Conservation (phyloP, 192 early-diverging fungal species). For the Coemansia sp. region DNA sequence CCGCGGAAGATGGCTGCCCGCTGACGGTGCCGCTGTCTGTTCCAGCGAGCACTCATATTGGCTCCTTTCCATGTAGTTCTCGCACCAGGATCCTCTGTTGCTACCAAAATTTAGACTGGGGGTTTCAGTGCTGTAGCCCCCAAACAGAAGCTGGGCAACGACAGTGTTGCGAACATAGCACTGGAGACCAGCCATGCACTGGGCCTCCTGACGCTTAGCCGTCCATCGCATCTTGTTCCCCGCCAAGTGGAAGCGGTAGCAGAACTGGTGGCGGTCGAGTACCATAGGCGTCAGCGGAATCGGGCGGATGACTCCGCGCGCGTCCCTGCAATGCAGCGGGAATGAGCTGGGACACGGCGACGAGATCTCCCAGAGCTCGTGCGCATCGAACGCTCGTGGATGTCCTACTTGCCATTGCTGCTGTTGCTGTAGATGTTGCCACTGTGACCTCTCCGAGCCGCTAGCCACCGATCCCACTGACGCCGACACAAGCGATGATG, state of each 20-base stretch:
- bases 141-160: constrained; percentile 28
- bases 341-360: constrained; percentile 36
- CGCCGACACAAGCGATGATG: not conserved
- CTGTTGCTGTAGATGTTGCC: not conserved
- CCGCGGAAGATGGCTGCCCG: constrained; percentile 7
- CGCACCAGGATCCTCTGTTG: not conserved
- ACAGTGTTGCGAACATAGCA: constrained; percentile 43
- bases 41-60: not conserved
- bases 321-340: constrained; percentile 51
- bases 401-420: not conserved
- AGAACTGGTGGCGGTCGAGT: constrained; percentile 49
- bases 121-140: not conserved
- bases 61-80: not conserved
- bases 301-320: constrained; percentile 42
- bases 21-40: not conserved
- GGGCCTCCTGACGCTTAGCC: constrained; percentile 10
- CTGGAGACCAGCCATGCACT: constrained; percentile 23
- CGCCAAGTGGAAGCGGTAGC: constrained; percentile 46
- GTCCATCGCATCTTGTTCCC: constrained; percentile 50
- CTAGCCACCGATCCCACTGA: not conserved
- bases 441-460: not conserved
- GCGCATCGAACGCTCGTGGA: constrained; percentile 14
- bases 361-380: constrained; percentile 49
- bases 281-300: constrained; percentile 47
- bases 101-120: not conserved